A percentile compares a stretch with the other conserved stretches of the same genome.
Evolutionary conservation across 371 early-diverging fungal species (phyloP).

Genomic region (Actinomucor elegans): DNA sequence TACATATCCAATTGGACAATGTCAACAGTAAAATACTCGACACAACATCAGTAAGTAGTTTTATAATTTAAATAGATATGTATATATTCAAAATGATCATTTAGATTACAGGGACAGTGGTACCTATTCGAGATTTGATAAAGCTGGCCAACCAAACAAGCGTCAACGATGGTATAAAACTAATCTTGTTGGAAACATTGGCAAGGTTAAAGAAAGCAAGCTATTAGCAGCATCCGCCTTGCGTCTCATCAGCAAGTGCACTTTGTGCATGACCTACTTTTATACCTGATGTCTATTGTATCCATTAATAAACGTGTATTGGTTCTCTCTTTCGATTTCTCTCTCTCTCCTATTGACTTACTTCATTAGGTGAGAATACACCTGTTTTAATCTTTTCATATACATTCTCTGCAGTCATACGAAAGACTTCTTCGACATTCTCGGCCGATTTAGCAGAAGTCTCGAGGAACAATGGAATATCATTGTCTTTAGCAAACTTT

Average conservation of each 20-base stretch:
- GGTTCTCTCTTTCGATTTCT: neutral
- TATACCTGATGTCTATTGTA: slow-evolving; percentile 53
- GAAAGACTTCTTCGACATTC: slow-evolving; percentile 87
- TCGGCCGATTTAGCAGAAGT: slow-evolving; percentile 93
- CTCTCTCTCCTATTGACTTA: slow-evolving; percentile 11
- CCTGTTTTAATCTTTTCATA: slow-evolving; percentile 82
- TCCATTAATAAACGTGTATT: neutral
- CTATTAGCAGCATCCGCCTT: slow-evolving; percentile 31
- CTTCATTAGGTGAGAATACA: slow-evolving; percentile 75
- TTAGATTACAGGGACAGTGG: slow-evolving; percentile 1
- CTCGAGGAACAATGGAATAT: slow-evolving; percentile 84
- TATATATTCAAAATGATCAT: neutral
- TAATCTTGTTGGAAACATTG: slow-evolving; percentile 8
- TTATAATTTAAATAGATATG: neutral
- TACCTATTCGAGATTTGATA: slow-evolving; percentile 12
- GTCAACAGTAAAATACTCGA: neutral
- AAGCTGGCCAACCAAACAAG: neutral
- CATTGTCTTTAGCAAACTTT: slow-evolving; percentile 84
- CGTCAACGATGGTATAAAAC: slow-evolving; percentile 8
- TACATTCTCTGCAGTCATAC: slow-evolving; percentile 76
- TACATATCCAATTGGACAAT: slow-evolving; percentile 5
- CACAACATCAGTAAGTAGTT: slow-evolving; percentile 1
- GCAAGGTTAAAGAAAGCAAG: slow-evolving; percentile 6
- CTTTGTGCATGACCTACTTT: slow-evolving; percentile 46
- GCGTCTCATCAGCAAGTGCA: slow-evolving; percentile 47